Base-by-base conservation (phyloP, 1,284 basidiomycete species). In the Vanrija pseudolonga region DNA sequence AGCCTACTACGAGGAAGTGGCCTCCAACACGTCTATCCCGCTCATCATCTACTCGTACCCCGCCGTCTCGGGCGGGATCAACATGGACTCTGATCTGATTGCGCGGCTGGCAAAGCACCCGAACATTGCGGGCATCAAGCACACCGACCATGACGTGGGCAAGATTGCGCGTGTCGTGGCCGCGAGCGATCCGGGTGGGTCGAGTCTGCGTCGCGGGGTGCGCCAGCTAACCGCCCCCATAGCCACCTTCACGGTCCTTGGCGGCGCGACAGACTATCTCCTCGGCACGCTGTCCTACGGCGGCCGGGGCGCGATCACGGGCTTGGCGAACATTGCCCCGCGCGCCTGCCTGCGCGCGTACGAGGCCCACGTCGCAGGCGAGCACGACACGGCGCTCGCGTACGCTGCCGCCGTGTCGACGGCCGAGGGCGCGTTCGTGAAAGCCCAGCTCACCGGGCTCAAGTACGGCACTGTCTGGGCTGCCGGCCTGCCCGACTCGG, bases 121-220 rank as follows among this genome's bases (percentile, higher is more conserved):
- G 15, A 71, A 69, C 59, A 69, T 71, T 38, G 62, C 50, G n/a
- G 70, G 68, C 28, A 55, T 67, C 53, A 72, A 72, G 57, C 65
- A 69, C 53, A 74, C 72, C 11, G 71, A 72, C 51, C 69, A 72
- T 51, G 67, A 71, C 47, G 67, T 73, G 11, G 72, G 69, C 4
- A 61, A 66, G 50, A 72, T 73, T 39, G 68, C 69, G 5, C 55
- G 70, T 19, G 61, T 61, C 26, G 55, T 50, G 44, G 53, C 53
- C 32, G 39, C 23, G 4, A 52, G 56, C 23, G 60, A 58, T 37
- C 56, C 55, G 3, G 60, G 60, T 64, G 47, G 54, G 56, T n/a
- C n/a, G n/a, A n/a, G n/a, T n/a, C n/a, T n/a, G n/a, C n/a, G n/a
- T n/a, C n/a, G n/a, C n/a, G n/a, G n/a, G n/a, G n/a, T n/a, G n/a